Evolutionary conservation across 257 asterid species (phyloP).

Genomic region (Nicotiana otophora): DNA sequence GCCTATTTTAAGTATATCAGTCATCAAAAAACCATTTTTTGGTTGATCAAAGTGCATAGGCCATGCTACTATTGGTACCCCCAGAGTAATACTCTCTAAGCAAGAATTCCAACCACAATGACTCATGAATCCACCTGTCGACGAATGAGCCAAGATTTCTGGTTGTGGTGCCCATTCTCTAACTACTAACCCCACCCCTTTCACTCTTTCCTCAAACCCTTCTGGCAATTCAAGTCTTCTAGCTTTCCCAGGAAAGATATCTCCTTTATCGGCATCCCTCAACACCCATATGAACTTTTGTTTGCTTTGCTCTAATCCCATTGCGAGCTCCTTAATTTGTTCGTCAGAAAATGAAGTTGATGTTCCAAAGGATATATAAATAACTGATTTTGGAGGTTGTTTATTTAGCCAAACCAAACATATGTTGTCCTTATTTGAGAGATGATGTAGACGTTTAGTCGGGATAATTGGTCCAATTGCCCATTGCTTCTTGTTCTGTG

Average conservation of each 20-base stretch:
- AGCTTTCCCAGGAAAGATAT: not conserved
- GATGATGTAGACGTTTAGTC: not conserved
- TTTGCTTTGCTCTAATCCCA: slow-evolving; percentile 36
- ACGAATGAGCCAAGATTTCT: slow-evolving; percentile 35
- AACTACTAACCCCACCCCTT: slow-evolving; percentile 31
- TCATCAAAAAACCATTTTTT: slow-evolving; percentile 29
- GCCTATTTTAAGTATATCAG: slow-evolving; percentile 33
- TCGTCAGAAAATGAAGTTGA: slow-evolving; percentile 25
- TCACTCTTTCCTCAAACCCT: slow-evolving; percentile 38
- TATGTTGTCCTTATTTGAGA: not conserved
- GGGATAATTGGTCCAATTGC: slow-evolving; percentile 75
- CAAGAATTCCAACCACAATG: slow-evolving; percentile 69
- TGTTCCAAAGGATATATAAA: slow-evolving; percentile 44
- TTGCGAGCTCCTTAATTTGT: slow-evolving; percentile 36
- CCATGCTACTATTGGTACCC: slow-evolving; percentile 55
- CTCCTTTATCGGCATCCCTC: slow-evolving; percentile 37
- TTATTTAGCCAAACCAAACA: slow-evolving; percentile 46
- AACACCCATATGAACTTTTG: slow-evolving; percentile 40
- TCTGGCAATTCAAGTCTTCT: slow-evolving; percentile 10
- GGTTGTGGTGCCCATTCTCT: slow-evolving; percentile 55
- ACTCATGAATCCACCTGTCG: slow-evolving; percentile 50
- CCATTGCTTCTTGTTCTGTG: slow-evolving; percentile 38
- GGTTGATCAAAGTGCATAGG: slow-evolving; percentile 66
- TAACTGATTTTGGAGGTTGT: slow-evolving; percentile 29
- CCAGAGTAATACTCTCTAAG: slow-evolving; percentile 57